Evolutionary conservation across 495 filamentous ascomycete species (phyloP), one percentile per base, ranked within the genome.

Genomic region (Penicillium flavigenum): DNA sequence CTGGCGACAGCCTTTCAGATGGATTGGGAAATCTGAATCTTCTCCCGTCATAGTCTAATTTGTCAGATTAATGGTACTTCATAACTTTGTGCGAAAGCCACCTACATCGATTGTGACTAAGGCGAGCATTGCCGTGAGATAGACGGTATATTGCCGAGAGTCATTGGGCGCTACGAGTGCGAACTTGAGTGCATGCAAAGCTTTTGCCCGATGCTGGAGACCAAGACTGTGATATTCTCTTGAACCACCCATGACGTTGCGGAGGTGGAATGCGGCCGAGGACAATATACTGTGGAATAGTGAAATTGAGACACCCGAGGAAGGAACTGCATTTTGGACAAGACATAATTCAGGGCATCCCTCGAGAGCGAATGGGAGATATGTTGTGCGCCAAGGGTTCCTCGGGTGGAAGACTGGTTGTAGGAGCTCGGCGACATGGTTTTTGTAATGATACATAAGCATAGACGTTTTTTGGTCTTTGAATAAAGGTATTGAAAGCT

Each of bases 331-430:
- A 14, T 31, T 42, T 8, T 59, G 49, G 4, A 17, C 32, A 29
- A 59, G 31, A 34, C 39, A 29, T 2, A 53, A 49, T 9, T 59
- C 56, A 3, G 43, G 49, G 20, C 56, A 42, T 2, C 56, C 56
- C 39, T 59, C 48, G 24, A 59, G 56, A 10, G 56, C 56, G 24
- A 53, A 59, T 16, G 46, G 42, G 29, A 53, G 12, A 26, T 59
- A 59, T 26, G 52, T 60, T 11, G 58, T 60, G 44, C 41, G 54
- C 58, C 58, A 60, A 0, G 58, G 58, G 29, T 60, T 60, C 12
- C 24, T 19, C 17, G 58, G 52, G 32, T 60, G 58, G 5, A 39
- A 17, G 3, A 60, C 51, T 24, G 58, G 58, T 19, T 60, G 58
- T 17, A 60, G 46, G 31, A 60, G 52, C 17, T 47, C 58, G 9